A percentile compares a stretch with the other conserved stretches of the same genome.
phyloP scores from a whole-genome alignment of 176 grass and related monocot species.

The Elaeis guineensis region DNA sequence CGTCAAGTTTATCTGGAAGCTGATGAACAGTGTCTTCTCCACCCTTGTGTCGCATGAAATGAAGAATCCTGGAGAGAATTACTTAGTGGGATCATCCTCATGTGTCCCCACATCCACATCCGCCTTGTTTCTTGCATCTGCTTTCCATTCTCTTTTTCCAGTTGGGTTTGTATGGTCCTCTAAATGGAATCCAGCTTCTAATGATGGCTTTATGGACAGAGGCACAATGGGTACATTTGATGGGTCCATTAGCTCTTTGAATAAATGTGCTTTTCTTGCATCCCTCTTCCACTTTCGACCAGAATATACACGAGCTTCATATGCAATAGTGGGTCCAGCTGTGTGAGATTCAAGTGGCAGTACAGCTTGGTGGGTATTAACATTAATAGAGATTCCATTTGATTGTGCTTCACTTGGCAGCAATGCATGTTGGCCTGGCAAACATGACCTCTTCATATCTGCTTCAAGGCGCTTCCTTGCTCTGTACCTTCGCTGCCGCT shows the following conservation, averaged over 20 bases:
- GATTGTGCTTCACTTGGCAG: not conserved
- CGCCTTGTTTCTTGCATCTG: constrained; percentile 8
- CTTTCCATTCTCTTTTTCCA: constrained; percentile 5
- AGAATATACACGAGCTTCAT: not conserved
- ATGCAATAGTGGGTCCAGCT: not conserved
- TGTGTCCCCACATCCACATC: too few species aligned
- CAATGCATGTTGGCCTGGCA: not conserved
- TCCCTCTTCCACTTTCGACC: constrained; percentile 21
- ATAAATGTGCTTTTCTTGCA: constrained; percentile 2
- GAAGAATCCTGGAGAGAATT: too few species aligned
- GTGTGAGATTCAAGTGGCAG: too few species aligned
- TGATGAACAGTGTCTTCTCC: too few species aligned
- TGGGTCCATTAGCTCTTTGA: not conserved
- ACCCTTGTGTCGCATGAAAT: too few species aligned
- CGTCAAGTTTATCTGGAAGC: too few species aligned
- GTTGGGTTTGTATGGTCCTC: not conserved
- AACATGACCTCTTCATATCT: not conserved
- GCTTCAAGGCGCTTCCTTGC: not conserved
- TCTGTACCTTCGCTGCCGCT: constrained; percentile 3
- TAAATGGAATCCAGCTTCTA: not conserved
- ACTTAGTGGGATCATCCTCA: too few species aligned
- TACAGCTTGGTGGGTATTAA: too few species aligned
- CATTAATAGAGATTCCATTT: too few species aligned
- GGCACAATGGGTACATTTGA: not conserved
- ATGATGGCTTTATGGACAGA: not conserved